These are phyloP conservation scores for Ganoderma leucocontextum DNA, from an alignment of 1,284 basidiomycete species.

Conservation along the genomic window DNA sequence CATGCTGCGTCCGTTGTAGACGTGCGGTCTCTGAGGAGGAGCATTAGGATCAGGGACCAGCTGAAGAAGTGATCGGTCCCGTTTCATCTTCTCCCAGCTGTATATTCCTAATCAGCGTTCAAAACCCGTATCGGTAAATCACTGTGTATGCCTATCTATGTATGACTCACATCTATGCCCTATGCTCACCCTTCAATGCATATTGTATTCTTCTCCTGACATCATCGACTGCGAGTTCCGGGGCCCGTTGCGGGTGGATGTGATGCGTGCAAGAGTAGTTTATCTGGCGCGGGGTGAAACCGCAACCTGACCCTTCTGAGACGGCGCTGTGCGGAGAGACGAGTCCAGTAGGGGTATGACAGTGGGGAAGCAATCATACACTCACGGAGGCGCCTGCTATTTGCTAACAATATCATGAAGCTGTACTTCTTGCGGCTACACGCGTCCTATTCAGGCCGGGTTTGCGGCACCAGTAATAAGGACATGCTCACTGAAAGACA, in stretches of 20 bases:
- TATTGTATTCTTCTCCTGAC: not conserved
- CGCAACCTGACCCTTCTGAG: too few relatives aligned
- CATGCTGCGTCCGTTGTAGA: not conserved
- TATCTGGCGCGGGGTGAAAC: too few relatives aligned
- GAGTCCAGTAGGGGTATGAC: not conserved
- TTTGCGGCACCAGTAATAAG: not conserved
- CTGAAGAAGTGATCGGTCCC: not conserved
- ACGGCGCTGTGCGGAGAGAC: too few relatives aligned
- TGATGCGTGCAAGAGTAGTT: too few relatives aligned
- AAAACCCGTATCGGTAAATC: not conserved
- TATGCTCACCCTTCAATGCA: not conserved
- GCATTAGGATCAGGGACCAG: not conserved
- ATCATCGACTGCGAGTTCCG: not conserved
- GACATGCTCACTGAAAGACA: not conserved
- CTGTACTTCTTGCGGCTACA: not conserved
- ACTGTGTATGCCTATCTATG: not conserved
- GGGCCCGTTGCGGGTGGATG: not conserved
- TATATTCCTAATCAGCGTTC: not conserved
- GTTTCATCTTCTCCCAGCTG: not conserved
- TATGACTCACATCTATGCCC: slow-evolving; percentile 2
- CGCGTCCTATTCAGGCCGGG: not conserved
- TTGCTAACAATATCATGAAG: not conserved
- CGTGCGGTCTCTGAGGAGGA: not conserved
- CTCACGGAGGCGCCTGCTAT: not conserved
- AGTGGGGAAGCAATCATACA: not conserved